Evolutionary conservation across 2,329 filamentous ascomycete genomes (phyloP), one percentile per base, ranked within the genome.

Genomic region (Drechslerella dactyloides): DNA sequence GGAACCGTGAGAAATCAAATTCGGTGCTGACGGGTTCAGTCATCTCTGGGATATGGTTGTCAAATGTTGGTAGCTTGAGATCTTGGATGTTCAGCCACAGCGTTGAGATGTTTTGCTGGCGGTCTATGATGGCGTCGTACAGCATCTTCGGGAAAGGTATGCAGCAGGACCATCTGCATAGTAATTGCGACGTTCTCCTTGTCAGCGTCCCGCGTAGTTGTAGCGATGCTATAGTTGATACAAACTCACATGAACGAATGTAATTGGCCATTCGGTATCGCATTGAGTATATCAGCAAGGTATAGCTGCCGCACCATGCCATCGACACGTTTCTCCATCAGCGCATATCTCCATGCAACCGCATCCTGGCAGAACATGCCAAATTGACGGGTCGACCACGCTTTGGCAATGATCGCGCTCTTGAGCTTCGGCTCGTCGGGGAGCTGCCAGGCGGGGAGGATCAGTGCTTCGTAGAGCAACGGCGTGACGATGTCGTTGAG

Each of bases 171-270:
- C 27, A 33, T 8, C 27, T 33, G 8, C 8, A 8, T n/a, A n/a
- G n/a, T n/a, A n/a, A n/a, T n/a, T n/a, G n/a, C n/a, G n/a, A n/a
- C n/a, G n/a, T n/a, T n/a, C n/a, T n/a, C n/a, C n/a, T n/a, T n/a
- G n/a, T n/a, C n/a, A n/a, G n/a, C n/a, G n/a, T n/a, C n/a, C n/a
- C n/a, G n/a, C n/a, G n/a, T n/a, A n/a, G n/a, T n/a, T n/a, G n/a
- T n/a, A n/a, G n/a, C n/a, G n/a, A n/a, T n/a, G n/a, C n/a, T n/a
- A n/a, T n/a, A n/a, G n/a, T n/a, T 3, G 2, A 23, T 37, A n/a
- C 10, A 27, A 59, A 6, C 27, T 15, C 55, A 68, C 63, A 59
- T 4, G 21, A 68, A 55, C 1, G 63, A 68, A 19, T 27, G 23
- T 10, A 68, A 13, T 10, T 60, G 55, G 24, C 40, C 24, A 10